Evolutionary conservation across 192 early-diverging fungal species (phyloP).

Genomic region (Thoreauomyces humboldtii): DNA sequence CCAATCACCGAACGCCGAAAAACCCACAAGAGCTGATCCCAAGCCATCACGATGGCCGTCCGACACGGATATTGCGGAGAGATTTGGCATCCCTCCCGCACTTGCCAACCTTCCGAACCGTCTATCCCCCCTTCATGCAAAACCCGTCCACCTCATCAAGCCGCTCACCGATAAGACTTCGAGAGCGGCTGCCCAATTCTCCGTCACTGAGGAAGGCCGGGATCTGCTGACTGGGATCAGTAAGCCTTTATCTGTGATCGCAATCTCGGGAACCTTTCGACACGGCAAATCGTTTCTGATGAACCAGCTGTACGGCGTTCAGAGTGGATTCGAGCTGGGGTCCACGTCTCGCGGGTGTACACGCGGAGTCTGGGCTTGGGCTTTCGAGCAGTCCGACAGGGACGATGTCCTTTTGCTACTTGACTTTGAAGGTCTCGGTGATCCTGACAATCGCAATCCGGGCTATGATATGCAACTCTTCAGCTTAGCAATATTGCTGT

Average conservation of each 20-base stretch:
- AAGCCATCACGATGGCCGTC: too few relatives aligned
- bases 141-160: too few relatives aligned
- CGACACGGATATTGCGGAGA: too few relatives aligned
- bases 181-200: too few relatives aligned
- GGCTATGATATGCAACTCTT: slow-evolving; percentile 15
- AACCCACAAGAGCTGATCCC: too few relatives aligned
- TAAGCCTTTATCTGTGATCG: not conserved
- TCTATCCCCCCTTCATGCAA: too few relatives aligned
- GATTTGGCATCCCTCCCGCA: too few relatives aligned
- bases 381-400: not conserved
- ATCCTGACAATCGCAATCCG: not conserved
- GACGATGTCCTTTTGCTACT: not conserved
- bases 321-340: slow-evolving; percentile 10
- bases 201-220: too few relatives aligned
- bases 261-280: not conserved
- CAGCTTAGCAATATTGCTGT: slow-evolving; percentile 3
- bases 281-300: slow-evolving; percentile 17
- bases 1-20: too few relatives aligned
- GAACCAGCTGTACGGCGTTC: slow-evolving; percentile 10
- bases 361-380: slow-evolving; percentile 20
- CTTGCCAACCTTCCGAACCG: too few relatives aligned
- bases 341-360: not conserved
- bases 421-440: slow-evolving; percentile 9
- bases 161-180: too few relatives aligned
- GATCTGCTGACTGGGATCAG: not conserved